These are phyloP conservation scores for Colletotrichum liaoningense DNA, from an alignment of 2,329 filamentous ascomycete genomes.

Conservation along the genomic window DNA sequence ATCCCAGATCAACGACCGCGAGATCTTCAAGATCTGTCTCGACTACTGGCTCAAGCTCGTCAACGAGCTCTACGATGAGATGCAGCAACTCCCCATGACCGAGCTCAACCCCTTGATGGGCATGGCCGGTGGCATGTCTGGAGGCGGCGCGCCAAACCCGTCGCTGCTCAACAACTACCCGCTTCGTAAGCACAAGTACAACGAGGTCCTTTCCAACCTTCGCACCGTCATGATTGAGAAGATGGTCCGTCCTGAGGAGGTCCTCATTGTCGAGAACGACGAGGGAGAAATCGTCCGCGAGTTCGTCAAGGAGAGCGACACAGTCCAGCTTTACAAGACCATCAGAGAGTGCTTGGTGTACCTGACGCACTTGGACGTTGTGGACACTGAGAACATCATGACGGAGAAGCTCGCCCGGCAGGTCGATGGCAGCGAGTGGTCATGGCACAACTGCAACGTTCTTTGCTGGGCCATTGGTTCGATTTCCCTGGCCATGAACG, in stretches of 20 bases:
- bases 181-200: conserved; percentile 97
- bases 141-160: conserved; percentile 87
- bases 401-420: conserved; percentile 96
- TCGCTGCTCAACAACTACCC: conserved; percentile 89
- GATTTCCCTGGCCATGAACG: conserved; percentile 98
- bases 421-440: conserved; percentile 97
- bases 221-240: conserved; percentile 99
- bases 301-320: conserved; percentile 99
- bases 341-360: conserved; percentile 97
- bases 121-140: conserved; percentile 78
- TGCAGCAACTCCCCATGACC: conserved; percentile 94
- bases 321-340: conserved; percentile 98
- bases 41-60: conserved; percentile 99
- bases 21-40: conserved; percentile 99
- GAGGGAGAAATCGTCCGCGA: conserved; percentile 99
- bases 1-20: conserved; percentile 97
- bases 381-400: conserved; percentile 99
- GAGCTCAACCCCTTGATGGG: conserved; percentile 91
- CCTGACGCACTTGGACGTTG: conserved; percentile 95
- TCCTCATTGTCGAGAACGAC: conserved; percentile 98
- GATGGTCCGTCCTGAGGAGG: conserved; percentile 98
- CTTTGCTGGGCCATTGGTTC: conserved; percentile 99
- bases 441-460: conserved; percentile 99
- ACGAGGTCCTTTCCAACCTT: conserved; percentile 91
- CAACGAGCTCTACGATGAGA: conserved; percentile 97